A percentile compares a stretch with the other conserved stretches of the same genome.
phyloP scores from a whole-genome alignment of 1,284 basidiomycete species.

The Schizophyllum amplum region DNA sequence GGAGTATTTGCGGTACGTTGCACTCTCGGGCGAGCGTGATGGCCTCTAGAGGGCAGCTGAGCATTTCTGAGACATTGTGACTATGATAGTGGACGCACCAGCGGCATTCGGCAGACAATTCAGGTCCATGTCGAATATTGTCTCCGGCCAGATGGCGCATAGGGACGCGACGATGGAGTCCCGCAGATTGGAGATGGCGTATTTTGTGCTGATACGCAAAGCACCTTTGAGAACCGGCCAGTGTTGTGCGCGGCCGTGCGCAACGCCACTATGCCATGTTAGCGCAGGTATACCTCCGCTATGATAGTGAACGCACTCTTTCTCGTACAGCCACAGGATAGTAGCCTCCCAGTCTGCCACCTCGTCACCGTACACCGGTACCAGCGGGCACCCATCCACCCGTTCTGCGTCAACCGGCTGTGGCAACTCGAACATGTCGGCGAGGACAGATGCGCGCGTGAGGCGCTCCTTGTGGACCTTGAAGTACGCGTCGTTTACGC shows the following conservation, averaged over 20 bases:
- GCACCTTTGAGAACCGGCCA: conserved; percentile 20
- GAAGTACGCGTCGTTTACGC: conserved; percentile 1
- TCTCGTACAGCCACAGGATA: conserved; percentile 26
- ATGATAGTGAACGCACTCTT: conserved; percentile 17
- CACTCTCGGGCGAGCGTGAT: conserved; percentile 22
- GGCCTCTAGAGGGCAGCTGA: conserved; percentile 13
- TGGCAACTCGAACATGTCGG: conserved; percentile 23
- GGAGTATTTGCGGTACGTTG: conserved; percentile 22
- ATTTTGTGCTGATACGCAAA: conserved; percentile 28
- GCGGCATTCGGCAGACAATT: conserved; percentile 23
- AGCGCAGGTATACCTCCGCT: background rate
- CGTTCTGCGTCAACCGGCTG: conserved; percentile 21
- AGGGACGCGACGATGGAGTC: conserved; percentile 20
- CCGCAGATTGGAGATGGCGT: conserved; percentile 22
- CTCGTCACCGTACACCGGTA: conserved; percentile 19
- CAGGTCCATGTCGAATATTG: conserved; percentile 20
- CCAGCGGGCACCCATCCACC: conserved; percentile 23
- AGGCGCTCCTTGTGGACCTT: conserved; percentile 10
- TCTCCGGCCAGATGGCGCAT: conserved; percentile 22
- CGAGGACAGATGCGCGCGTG: conserved; percentile 9
- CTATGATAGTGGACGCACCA: conserved; percentile 15
- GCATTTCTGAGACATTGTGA: background rate
- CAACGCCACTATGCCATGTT: conserved; percentile 11
- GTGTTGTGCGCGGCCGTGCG: conserved; percentile 16
- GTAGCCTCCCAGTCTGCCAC: conserved; percentile 21